phyloP scores from a whole-genome alignment of 2,329 filamentous ascomycete species.

The Fusarium coicis region DNA sequence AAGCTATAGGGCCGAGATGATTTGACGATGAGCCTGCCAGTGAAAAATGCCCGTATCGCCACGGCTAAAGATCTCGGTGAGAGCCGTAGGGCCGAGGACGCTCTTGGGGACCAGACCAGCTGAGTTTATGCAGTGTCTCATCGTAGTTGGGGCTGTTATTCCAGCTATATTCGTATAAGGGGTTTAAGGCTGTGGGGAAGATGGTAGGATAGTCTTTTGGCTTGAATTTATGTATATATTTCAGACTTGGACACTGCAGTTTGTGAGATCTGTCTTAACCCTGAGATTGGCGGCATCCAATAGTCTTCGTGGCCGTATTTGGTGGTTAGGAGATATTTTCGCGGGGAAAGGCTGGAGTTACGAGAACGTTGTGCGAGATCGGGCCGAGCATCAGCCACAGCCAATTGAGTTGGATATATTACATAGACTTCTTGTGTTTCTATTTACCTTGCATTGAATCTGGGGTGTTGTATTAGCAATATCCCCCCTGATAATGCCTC shows the following conservation, averaged over 20 bases:
- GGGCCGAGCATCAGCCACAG: background rate
- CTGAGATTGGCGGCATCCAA: background rate
- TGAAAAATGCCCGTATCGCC: background rate
- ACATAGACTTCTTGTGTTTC: background rate
- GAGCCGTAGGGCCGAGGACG: background rate
- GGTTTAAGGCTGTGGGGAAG: background rate
- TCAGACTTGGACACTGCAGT: too few relatives aligned
- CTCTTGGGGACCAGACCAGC: too few relatives aligned
- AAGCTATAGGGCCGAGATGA: background rate
- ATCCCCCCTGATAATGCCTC: background rate
- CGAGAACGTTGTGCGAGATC: background rate
- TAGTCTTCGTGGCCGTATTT: background rate
- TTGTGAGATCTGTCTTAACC: background rate
- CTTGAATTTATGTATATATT: background rate
- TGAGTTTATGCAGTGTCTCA: background rate
- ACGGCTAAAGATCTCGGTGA: background rate
- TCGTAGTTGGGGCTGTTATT: accelerated
- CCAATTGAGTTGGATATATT: too few relatives aligned
- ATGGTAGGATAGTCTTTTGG: background rate
- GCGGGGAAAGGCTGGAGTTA: background rate
- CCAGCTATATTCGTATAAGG: too few relatives aligned
- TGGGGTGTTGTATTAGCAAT: too few relatives aligned
- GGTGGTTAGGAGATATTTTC: background rate
- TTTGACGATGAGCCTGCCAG: background rate
- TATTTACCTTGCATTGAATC: background rate